These are phyloP conservation scores for Aspergillus nomiae DNA, from an alignment of 2,329 filamentous ascomycete species.

Conservation along the genomic window DNA sequence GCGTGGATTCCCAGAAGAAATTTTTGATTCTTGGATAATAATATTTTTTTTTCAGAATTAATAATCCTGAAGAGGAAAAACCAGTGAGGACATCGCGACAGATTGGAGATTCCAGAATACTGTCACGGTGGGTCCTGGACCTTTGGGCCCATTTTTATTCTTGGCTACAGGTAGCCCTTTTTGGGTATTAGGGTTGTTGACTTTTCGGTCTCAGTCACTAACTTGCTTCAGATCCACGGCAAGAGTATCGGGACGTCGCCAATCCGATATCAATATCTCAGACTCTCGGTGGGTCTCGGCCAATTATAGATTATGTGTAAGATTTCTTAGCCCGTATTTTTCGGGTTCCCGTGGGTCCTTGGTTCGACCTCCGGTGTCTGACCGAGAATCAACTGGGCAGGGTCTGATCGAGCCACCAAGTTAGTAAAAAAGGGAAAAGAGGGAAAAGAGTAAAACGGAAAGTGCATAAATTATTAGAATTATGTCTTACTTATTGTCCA, in stretches of 20 bases:
- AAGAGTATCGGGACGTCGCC: neutral
- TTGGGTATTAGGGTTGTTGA: neutral
- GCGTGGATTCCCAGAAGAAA: neutral
- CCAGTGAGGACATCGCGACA: neutral
- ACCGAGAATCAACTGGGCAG: neutral
- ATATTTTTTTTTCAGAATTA: neutral
- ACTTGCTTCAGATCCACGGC: neutral
- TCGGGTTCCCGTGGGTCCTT: slow-evolving; percentile 1
- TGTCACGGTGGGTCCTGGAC: neutral
- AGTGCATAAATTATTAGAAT: neutral
- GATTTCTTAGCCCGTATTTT: neutral
- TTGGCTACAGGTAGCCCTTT: neutral
- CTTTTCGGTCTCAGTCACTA: neutral
- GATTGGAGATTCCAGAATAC: neutral
- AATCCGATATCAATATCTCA: neutral
- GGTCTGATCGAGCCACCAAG: neutral
- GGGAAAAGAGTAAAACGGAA: neutral
- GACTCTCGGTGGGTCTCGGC: neutral
- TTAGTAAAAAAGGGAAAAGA: too few relatives aligned
- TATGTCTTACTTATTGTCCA: neutral
- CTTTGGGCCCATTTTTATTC: neutral
- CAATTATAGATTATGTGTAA: neutral
- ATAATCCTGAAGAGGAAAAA: neutral
- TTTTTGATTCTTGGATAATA: neutral
- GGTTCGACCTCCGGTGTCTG: neutral